Base-by-base conservation (phyloP, 2,329 filamentous ascomycete genomes). In the Trichoderma cornu-damae region DNA sequence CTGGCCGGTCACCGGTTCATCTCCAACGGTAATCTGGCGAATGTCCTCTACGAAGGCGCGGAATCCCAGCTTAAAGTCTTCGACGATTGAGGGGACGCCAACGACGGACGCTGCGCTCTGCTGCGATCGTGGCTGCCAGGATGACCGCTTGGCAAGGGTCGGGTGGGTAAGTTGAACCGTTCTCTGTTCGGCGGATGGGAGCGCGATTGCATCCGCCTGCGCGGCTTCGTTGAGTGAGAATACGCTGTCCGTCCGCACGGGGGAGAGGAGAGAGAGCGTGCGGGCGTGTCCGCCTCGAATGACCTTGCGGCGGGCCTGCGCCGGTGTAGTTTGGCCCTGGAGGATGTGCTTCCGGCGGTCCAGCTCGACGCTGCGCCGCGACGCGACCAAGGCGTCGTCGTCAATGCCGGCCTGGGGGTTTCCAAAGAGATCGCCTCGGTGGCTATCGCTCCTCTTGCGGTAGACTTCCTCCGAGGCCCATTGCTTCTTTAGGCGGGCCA, bases 31-130 rank as follows among this genome's bases (percentile, higher is more conserved):
- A 12, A 93, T 95, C 72, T 97, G 94, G 63, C 92, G 83, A 47
- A 99, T 84, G 68, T 99, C 94, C 70, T 97, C 94, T 59, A 96
- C 85, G 72, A 99, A 99, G 1, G 90, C 96, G 84, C 89, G 92
- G 48, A 99, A 75, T 2, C 94, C 93, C 51, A 94, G 84, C 69
- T 87, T 90, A 71, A 99, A 85, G 72, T 96, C 94, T 59, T 89
- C 88, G 14, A 92, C 89, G 72, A 96, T 86, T 70, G 94, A 89
- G 68, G 91, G 91, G 59, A 83, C 73, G 42, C 54, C 58, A 14
- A 58, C 58, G 20, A 58, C 54, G 26, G 40, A 78, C 0, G 73
- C 67, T 11, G 68, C 63, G 28, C 72, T 74, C 42, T 75, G 75
- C 28, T 75, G 73, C 28, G 77, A 74, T 40, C 77, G 77, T 40